Percentiles rank a stretch among this genome's conserved stretches.
Conservation (phyloP, 2,329 filamentous ascomycete genomes). For the Emergomyces africanus region DNA sequence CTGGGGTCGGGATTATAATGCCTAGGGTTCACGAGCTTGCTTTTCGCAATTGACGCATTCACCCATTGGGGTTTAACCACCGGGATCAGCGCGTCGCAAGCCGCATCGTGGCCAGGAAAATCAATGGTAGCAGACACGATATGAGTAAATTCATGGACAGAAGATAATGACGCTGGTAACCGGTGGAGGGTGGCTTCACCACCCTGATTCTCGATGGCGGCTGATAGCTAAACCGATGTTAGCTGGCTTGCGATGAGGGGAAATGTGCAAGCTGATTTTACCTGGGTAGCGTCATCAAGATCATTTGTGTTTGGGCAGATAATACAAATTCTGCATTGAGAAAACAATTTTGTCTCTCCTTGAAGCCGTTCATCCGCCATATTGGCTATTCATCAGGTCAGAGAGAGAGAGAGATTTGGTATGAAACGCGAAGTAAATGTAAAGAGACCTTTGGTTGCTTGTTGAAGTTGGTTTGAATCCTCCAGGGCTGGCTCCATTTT, state of each 20-base stretch:
- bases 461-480: neutral
- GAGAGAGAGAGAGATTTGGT: neutral
- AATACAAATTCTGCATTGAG: slow-evolving; percentile 35
- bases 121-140: slow-evolving; percentile 69
- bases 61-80: slow-evolving; percentile 80
- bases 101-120: slow-evolving; percentile 72
- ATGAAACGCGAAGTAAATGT: neutral
- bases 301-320: slow-evolving; percentile 30
- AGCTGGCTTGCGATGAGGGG: slow-evolving; percentile 1
- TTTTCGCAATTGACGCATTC: slow-evolving; percentile 52
- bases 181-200: slow-evolving; percentile 35
- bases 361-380: slow-evolving; percentile 17
- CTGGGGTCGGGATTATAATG: slow-evolving; percentile 83
- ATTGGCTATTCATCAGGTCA: neutral
- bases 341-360: slow-evolving; percentile 27
- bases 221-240: slow-evolving; percentile 14
- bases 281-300: slow-evolving; percentile 29
- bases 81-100: slow-evolving; percentile 64
- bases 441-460: neutral
- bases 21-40: slow-evolving; percentile 62
- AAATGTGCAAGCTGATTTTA: slow-evolving; percentile 13
- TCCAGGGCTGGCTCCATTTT: no score
- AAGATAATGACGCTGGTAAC: slow-evolving; percentile 22
- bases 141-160: slow-evolving; percentile 43
- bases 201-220: slow-evolving; percentile 35